Conservation (phyloP, 768 basidiomycete species). For the Tulasnella sp. region DNA sequence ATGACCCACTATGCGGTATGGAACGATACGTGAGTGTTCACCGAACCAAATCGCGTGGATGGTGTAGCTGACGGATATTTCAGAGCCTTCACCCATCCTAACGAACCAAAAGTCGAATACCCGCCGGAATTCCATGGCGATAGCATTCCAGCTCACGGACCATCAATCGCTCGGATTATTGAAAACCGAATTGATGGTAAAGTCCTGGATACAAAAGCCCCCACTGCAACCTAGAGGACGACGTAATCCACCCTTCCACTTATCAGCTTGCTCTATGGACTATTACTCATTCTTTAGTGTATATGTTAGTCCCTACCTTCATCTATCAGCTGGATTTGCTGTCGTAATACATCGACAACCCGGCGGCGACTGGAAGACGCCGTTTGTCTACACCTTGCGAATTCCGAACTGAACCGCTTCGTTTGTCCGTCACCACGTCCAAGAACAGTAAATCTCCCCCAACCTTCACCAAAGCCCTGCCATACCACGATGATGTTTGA, state of each 20-base stretch:
- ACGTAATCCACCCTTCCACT: background rate
- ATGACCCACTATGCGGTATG: constrained; percentile 77
- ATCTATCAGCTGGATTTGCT: background rate
- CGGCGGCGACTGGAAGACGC: background rate
- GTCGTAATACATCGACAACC: background rate
- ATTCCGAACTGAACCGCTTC: constrained; percentile 9
- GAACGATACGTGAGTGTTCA: constrained; percentile 42
- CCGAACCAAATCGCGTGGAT: background rate
- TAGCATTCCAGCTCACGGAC: constrained; percentile 74
- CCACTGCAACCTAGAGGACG: background rate
- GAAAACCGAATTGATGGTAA: constrained; percentile 40
- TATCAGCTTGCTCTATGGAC: background rate
- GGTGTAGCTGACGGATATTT: constrained; percentile 6
- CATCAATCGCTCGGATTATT: constrained; percentile 68
- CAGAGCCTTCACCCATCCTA: constrained; percentile 50
- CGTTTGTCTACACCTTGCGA: constrained; percentile 9
- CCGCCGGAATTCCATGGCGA: constrained; percentile 83
- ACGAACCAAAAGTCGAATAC: constrained; percentile 62
- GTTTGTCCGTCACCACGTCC: constrained; percentile 14
- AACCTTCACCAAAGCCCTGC: background rate
- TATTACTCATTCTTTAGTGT: background rate
- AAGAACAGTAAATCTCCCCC: background rate
- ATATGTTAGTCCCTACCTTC: background rate
- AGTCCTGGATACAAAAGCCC: background rate
- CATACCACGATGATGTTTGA: constrained; percentile 26